Percentiles rank a stretch among this genome's conserved stretches.
Evolutionary conservation across 176 grass and related monocot species (phyloP).

Genomic region (Paspalum vaginatum): DNA sequence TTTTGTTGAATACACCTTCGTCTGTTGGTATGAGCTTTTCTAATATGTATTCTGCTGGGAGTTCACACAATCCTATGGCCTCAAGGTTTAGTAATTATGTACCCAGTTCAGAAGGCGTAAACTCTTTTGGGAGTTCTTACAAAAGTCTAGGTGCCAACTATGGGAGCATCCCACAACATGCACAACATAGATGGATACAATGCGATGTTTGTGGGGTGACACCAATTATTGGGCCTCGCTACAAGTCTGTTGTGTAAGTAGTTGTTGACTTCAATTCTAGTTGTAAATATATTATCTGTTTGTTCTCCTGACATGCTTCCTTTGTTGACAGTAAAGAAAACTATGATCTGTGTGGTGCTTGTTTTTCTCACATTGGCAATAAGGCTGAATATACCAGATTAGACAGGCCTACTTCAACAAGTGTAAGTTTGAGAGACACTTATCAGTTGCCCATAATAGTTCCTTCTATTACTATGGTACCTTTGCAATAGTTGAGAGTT

Average conservation of each 20-base stretch:
- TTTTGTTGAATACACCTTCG: constrained; percentile 8
- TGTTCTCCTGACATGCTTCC: constrained; percentile 14
- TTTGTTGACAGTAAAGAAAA: constrained; percentile 60
- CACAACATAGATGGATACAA: constrained; percentile 51
- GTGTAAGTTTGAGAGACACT: constrained; percentile 2
- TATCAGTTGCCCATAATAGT: constrained; percentile 25
- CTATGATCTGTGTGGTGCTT: constrained; percentile 63
- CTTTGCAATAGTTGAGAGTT: not conserved
- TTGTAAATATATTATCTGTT: not conserved
- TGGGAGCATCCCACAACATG: not conserved
- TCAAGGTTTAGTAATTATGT: not conserved
- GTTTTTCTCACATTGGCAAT: constrained; percentile 61
- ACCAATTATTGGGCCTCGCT: constrained; percentile 63
- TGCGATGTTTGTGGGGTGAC: constrained; percentile 72
- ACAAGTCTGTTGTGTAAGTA: constrained; percentile 78
- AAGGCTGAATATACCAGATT: constrained; percentile 61
- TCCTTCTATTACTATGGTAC: constrained; percentile 29
- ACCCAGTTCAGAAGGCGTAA: not conserved
- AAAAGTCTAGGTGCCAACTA: constrained; percentile 18
- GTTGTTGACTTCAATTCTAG: constrained; percentile 10
- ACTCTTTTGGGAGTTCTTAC: constrained; percentile 23
- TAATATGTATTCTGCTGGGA: not conserved
- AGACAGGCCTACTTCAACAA: constrained; percentile 31
- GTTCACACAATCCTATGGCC: not conserved
- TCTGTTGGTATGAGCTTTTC: not conserved